Base-by-base conservation (phyloP, 2,329 filamentous ascomycete species). In the Epichloe gansuensis region DNA sequence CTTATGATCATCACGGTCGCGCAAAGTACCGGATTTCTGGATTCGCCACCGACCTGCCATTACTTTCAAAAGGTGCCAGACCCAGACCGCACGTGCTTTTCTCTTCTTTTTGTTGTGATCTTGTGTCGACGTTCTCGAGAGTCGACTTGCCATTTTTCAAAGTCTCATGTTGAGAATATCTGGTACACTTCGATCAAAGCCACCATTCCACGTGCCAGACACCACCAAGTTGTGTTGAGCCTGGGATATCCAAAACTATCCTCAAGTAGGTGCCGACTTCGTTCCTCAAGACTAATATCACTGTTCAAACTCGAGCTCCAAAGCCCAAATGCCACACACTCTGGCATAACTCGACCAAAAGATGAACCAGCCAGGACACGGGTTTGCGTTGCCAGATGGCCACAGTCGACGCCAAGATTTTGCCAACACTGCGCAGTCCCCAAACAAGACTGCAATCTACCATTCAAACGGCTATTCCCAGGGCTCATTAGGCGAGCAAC, bases 351-450 rank as follows among this genome's bases (percentile, higher is more conserved):
- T 41, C n/a, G 31, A 51, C 38, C 34, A 21, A 25, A 60, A 47
- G 17, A 68, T 68, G 66, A 66, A 55, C 49, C 58, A 63, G 44
- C 58, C 63, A 47, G 57, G 60, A 12, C 61, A 59, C 54, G 61
- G 61, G 40, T 60, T 60, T 49, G 60, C 56, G 51, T 52, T 50
- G 52, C 53, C 60, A 23, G 51, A 57, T 41, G 57, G 59, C 49
- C 59, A 61, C 40, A 59, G 56, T 49, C 47, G 55, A 15, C 57
- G 59, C 23, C 57, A 57, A 50, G 41, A 55, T 34, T 60, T 58
- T 50, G 27, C 53, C 17, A 60, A 58, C 36, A 42, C 54, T 9
- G 47, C 58, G 12, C 51, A 53, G 35, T 51, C 59, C 34, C 13
- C 48, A 12, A 58, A 60, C 51, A 15, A 49, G 8, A 31, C 52